Conservation (phyloP, 495 filamentous ascomycete species). For the Podospora conica region DNA sequence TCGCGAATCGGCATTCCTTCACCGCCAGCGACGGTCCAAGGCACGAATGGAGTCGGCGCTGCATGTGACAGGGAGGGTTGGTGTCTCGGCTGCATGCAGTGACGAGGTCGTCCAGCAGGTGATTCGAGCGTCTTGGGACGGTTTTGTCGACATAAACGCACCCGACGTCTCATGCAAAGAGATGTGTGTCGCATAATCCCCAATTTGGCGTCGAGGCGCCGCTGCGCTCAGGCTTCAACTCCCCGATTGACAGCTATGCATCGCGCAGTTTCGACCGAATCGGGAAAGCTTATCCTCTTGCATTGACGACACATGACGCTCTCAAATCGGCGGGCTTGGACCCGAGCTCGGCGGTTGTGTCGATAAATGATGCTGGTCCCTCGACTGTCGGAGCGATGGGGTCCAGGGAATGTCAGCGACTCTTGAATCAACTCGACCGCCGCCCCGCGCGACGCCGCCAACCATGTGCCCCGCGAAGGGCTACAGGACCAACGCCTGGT, state of each 20-base stretch:
- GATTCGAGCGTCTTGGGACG: neutral
- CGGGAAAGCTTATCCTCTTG: slow-evolving; percentile 7
- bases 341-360: neutral
- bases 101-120: neutral
- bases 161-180: slow-evolving; percentile 20
- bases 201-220: slow-evolving; percentile 17
- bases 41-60: neutral
- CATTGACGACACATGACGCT: slow-evolving; percentile 13
- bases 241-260: slow-evolving; percentile 21
- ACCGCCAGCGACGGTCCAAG: neutral
- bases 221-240: slow-evolving; percentile 25
- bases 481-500: neutral
- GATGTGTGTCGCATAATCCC: slow-evolving; percentile 28
- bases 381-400: neutral
- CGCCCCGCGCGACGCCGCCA: neutral
- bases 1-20: neutral
- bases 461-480: neutral
- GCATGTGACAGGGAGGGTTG: slow-evolving; percentile 2
- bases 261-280: slow-evolving; percentile 16
- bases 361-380: slow-evolving; percentile 2
- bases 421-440: slow-evolving; percentile 1
- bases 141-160: slow-evolving; percentile 5
- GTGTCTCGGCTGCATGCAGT: neutral
- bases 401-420: neutral
- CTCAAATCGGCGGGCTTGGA: neutral